Conservation (phyloP, 1,284 basidiomycete species). For the Boletus calvinii region DNA sequence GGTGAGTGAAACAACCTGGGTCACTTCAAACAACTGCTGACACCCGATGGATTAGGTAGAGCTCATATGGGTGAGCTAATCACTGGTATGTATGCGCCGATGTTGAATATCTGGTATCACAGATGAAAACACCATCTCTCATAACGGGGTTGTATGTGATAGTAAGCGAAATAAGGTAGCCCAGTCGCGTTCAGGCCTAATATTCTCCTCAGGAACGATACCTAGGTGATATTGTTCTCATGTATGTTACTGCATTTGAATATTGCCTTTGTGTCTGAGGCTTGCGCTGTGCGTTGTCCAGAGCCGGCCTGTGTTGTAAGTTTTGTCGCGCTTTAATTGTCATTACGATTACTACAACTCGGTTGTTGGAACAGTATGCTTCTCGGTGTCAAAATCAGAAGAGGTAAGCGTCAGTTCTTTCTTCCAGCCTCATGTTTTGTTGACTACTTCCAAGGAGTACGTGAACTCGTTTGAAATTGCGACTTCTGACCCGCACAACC, state of each 20-base stretch:
- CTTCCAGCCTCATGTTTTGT: not conserved
- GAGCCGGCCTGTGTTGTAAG: slow-evolving; percentile 23
- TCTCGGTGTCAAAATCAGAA: slow-evolving; percentile 18
- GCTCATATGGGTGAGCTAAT: slow-evolving; percentile 27
- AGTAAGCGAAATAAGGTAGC: slow-evolving; percentile 16
- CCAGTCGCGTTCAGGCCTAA: slow-evolving; percentile 3
- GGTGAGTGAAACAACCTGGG: slow-evolving; percentile 13
- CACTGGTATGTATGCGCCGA: not conserved
- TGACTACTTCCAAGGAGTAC: slow-evolving; percentile 25
- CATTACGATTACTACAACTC: not conserved
- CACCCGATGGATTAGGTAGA: slow-evolving; percentile 19
- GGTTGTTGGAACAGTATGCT: slow-evolving; percentile 22
- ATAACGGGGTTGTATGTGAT: slow-evolving; percentile 27
- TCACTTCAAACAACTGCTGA: slow-evolving; percentile 1
- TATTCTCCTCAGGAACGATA: slow-evolving; percentile 29
- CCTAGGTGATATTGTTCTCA: slow-evolving; percentile 30
- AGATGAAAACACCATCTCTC: slow-evolving; percentile 28
- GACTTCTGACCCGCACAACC: slow-evolving; percentile 2
- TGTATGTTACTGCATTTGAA: slow-evolving; percentile 20
- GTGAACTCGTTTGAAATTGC: slow-evolving; percentile 6
- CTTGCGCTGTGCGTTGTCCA: slow-evolving; percentile 1
- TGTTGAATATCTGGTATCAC: not conserved
- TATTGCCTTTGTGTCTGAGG: slow-evolving; percentile 6
- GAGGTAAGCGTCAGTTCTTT: slow-evolving; percentile 16
- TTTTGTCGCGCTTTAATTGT: not conserved